These are phyloP conservation scores for Myriosclerotinia scirpicola DNA, from an alignment of 2,329 filamentous ascomycete species.

Conservation along the genomic window DNA sequence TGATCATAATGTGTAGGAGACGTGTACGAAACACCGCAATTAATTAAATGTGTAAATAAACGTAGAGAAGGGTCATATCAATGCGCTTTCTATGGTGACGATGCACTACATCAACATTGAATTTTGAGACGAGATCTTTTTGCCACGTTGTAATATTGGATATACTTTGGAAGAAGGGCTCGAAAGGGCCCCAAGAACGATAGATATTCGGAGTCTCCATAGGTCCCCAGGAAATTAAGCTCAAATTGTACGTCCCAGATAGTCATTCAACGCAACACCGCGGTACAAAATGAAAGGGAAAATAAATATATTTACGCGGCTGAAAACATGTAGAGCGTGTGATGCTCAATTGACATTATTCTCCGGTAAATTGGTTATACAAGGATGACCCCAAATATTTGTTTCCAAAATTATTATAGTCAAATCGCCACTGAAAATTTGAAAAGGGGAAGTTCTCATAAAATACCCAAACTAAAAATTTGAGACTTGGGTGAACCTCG, in stretches of 20 bases:
- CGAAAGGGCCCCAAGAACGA: background rate
- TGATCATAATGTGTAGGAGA: background rate
- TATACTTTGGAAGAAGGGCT: background rate
- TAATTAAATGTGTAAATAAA: background rate
- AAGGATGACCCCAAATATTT: background rate
- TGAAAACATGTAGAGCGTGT: slow-evolving; percentile 12
- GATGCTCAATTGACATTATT: background rate
- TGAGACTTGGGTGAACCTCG: background rate
- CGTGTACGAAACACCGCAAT: background rate
- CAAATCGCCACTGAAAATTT: background rate
- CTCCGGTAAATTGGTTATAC: background rate
- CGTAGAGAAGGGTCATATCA: background rate
- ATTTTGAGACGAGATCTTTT: background rate
- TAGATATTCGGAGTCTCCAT: background rate
- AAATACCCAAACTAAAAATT: background rate
- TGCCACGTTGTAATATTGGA: background rate
- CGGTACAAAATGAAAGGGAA: background rate
- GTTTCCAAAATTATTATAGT: background rate
- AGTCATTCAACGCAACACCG: background rate
- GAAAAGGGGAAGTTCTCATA: background rate
- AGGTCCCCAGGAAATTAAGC: slow-evolving; percentile 7
- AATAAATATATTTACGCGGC: background rate
- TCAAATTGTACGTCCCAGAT: background rate
- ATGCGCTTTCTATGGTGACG: background rate
- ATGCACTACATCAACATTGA: slow-evolving; percentile 14